Base-by-base conservation (phyloP, 228 moss, liverwort and hornwort species). In the Sphagnum magellanicum region DNA sequence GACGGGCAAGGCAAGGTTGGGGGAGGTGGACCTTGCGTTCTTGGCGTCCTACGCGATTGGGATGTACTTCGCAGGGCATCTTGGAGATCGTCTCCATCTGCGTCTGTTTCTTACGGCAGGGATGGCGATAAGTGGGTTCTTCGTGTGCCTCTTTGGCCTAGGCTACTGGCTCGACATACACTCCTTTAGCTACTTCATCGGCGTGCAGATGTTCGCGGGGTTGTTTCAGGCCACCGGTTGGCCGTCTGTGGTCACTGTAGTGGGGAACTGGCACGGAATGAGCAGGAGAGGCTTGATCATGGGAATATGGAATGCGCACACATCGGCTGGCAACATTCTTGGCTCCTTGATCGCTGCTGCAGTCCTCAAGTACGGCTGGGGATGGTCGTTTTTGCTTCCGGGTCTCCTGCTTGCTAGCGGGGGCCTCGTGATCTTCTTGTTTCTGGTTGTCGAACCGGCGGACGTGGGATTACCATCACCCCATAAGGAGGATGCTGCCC, bases 251-350 rank as follows among this genome's bases (percentile, higher is more conserved):
- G 98, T 98, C 5, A 79, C 98, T 9, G 76, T 93, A 2, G 79
- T 98, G 32, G 89, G 93, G 1, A 84, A 91, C 71, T 98, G 98
- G 98, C 89, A 90, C 6, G 93, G 91, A 5, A 94, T 86, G 83
- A 77, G 84, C 63, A 80, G 77, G 64, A 74, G 98, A 50, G 98
- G 98, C 0, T 16, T 98, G 53, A 90, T 98, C 12, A 93, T 98
- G 98, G 98, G 98, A 2, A 50, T 94, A 6, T 98, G 98, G 98
- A 98, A 98, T 69, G 98, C 93, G 11, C 94, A 98, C 52, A 98
- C 98, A 0, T 93, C 93, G 0, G 63, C 90, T 1, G 98, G 98
- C 0, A 98, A 98, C 32, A 98, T 98, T 60, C 0, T 83, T 2
- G 98, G 98, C 4, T 90, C 93, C 1, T 69, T 98, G 5, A 78